A percentile compares a stretch with the other conserved stretches of the same genome.
Evolutionary conservation across 106 monocot genomes (phyloP).

Genomic region (Platanthera zijinensis): DNA sequence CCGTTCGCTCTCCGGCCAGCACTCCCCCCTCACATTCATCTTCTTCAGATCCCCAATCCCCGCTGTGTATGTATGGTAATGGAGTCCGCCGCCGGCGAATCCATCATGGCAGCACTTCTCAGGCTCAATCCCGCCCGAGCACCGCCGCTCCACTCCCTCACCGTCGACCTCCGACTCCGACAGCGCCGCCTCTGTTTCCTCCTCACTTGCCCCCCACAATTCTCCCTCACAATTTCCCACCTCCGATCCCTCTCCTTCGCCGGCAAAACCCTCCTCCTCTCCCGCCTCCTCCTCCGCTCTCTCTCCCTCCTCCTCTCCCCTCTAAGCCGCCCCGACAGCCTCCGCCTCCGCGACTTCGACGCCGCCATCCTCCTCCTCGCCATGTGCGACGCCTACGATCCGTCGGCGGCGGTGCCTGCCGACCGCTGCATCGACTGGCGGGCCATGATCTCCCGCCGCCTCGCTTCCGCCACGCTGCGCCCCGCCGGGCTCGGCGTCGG

Average conservation of each 20-base stretch:
- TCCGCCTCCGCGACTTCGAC: constrained; percentile 34
- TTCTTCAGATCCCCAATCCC: neutral
- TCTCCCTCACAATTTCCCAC: constrained; percentile 40
- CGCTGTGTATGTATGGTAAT: neutral
- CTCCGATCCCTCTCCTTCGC: constrained; percentile 65
- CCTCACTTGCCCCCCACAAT: constrained; percentile 58
- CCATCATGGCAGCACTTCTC: constrained; percentile 34
- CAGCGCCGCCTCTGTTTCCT: constrained; percentile 57
- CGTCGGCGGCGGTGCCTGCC: neutral
- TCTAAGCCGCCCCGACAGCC: constrained; percentile 2
- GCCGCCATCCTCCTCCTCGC: constrained; percentile 46
- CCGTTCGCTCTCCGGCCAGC: neutral
- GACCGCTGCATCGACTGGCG: constrained; percentile 31
- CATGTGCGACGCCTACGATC: constrained; percentile 46
- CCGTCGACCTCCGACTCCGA: constrained; percentile 44
- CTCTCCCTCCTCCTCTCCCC: constrained; percentile 38
- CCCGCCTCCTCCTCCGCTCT: constrained; percentile 64
- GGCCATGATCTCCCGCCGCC: constrained; percentile 12
- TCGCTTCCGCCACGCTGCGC: constrained; percentile 14
- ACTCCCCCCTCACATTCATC: neutral
- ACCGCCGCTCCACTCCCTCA: constrained; percentile 25
- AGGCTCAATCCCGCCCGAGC: constrained; percentile 9
- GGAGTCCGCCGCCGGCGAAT: constrained; percentile 13
- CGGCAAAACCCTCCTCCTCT: constrained; percentile 63
- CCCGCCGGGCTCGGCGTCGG: constrained; percentile 21